Evolutionary conservation across 1,139 yeast species (phyloP), one percentile per base, ranked within the genome.

Genomic region (Pichia sp.): DNA sequence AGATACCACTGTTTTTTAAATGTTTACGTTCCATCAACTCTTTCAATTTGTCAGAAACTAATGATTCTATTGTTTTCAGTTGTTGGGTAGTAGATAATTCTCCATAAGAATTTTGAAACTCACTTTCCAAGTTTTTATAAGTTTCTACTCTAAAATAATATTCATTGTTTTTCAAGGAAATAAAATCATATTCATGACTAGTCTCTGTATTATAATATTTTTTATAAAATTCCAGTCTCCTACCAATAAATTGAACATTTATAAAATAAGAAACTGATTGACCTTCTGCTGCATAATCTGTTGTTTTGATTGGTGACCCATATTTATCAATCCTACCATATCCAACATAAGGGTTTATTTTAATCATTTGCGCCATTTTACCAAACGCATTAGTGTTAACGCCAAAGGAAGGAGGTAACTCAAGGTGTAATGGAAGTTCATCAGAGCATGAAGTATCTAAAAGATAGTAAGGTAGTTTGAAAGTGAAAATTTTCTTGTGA

Each of bases 361-460:
- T 40, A 7, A 59, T 47, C 2, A 38, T n/a, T 17, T 23, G 31
- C 3, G 51, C 49, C n/a, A 14, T 25, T 1, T 57, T 53, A 17
- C 34, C 35, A 22, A 47, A 51, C 4, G 51, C 42, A 6, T 41
- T 37, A 5, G 35, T 39, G 36, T 52, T 81, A 4, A 77, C 57
- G 2, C 88, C 88, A 57, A 77, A 63, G 20, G 83, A 69, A 11
- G 88, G 86, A 0, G 88, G 88, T 8, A 81, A 67, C 10, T 39
- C 28, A 20, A 55, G 35, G 56, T 80, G 88, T 1, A 73, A 63
- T 28, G 69, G 61, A 14, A 71, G 61, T 31, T 72, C 70, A 49
- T 77, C 76, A 20, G 70, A 65, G 54, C 88, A 80, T 2, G 69
- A 61, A 28, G 69, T 71, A 52, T 80, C 88, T 32, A 81, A 60